Percentiles rank a stretch among this genome's conserved stretches.
Evolutionary conservation across 441 rosid species (phyloP).

Genomic region (Populus hybrid): DNA sequence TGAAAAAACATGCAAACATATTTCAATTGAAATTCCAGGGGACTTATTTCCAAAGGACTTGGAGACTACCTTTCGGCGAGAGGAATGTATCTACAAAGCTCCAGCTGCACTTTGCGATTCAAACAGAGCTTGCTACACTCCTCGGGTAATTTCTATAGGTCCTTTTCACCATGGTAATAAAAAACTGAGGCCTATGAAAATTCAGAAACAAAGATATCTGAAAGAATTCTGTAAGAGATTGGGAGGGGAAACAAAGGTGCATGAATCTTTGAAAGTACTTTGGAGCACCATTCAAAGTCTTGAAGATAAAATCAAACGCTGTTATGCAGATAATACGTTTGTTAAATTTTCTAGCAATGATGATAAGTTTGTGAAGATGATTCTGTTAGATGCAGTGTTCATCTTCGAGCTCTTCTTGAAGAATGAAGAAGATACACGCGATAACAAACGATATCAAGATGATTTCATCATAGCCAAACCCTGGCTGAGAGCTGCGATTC

Average conservation of each 20-base stretch:
- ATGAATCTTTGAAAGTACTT: neutral
- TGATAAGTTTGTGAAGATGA: conserved; percentile 9
- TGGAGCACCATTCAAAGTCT: fast-evolving
- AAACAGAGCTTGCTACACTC: conserved; percentile 8
- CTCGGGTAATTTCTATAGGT: conserved; percentile 18
- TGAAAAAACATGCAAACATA: neutral
- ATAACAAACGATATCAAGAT: fast-evolving
- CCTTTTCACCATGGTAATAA: neutral
- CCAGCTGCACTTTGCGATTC: conserved; percentile 13
- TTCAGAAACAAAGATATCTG: conserved; percentile 18
- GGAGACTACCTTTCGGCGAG: neutral
- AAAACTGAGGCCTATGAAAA: neutral
- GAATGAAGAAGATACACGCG: fast-evolving
- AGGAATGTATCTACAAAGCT: conserved; percentile 1
- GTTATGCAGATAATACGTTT: no score
- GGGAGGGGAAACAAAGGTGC: neutral
- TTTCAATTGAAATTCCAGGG: fast-evolving
- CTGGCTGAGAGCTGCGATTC: conserved; percentile 18
- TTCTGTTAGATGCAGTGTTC: conserved; percentile 29
- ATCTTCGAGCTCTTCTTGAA: conserved; percentile 28
- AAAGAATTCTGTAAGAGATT: conserved; percentile 12
- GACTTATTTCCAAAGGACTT: neutral
- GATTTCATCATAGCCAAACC: conserved; percentile 21
- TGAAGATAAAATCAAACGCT: fast-evolving
- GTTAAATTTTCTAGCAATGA: conserved; percentile 6